Evolutionary conservation across 169 alveolate genomes (phyloP), one percentile per base, ranked within the genome.

Genomic region (Eimeria maxima): DNA sequence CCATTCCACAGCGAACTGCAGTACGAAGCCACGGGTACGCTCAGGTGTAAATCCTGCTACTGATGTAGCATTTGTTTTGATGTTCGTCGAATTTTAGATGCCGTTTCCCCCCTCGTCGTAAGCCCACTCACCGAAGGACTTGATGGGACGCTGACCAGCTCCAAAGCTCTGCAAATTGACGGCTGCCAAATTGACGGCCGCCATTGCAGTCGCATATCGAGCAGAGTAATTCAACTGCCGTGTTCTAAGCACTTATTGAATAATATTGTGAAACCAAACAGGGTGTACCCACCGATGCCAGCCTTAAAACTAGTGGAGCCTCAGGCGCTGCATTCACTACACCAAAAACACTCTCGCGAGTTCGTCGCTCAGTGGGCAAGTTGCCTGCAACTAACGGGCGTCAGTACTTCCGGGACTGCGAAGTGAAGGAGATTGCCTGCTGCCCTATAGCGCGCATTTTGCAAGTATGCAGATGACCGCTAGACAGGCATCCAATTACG

Each of bases 391-490:
- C 74, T 29, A 63, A 57, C 7, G 93, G 93, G 69, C 76, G 60
- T 24, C 93, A 86, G 80, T 57, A 63, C 81, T 38, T 53, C 93
- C 60, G 80, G 60, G 80, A 63, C 93, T 86, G 80, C 65, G 93
- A 38, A 57, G 57, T 57, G 53, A 50, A 86, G 69, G 80, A 38
- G 42, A 60, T 86, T 60, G 67, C 93, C 7, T 86, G 60, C 60
- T 86, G 93, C 80, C 93, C 93, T 38, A 60, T 86, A 57, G 93
- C 93, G 63, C 93, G 93, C 93, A 86, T 86, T 86, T 86, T 86
- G 93, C 76, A 86, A 86, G 93, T 63, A 63, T 86, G 93, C 93
- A 86, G 93, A 86, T 86, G 93, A 57, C 16, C 38, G n/a, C 87
- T 44, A 76, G 65, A 24, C 29, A 18, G 60, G 42, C 63, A 76